Evolutionary conservation across 768 basidiomycete species (phyloP), one percentile per base, ranked within the genome.

Genomic region (Tulasnella sp.): DNA sequence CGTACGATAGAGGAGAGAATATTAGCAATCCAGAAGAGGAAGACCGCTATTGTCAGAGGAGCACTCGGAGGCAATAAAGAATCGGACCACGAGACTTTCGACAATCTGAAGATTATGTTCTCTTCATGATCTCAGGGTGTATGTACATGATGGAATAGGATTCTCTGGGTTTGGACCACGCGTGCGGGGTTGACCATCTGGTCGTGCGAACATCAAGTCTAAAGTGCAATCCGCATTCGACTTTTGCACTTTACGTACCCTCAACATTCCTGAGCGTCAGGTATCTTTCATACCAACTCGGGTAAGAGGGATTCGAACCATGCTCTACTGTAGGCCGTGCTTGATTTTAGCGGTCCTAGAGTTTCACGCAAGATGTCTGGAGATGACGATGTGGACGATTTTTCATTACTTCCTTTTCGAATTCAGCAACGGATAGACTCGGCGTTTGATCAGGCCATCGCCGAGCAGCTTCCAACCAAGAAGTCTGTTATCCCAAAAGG

Each of bases 1-100:
- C 73, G 83, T 54, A 89, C 86, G 0, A 84, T 90, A 56, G 87
- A 90, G 66, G 80, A 80, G 0, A 79, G 84, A 14, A 87, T 91
- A 61, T 67, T 88, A 4, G 74, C 81, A 62, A 88, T 93, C 19
- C 91, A 93, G 67, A 81, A 83, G 64, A 73, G 87, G 35, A 94
- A 93, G 71, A 88, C 81, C 0, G 86, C 86, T 2, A 86, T 94
- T 46, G 77, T 92, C 19, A 85, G 82, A 62, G 86, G 86, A 65
- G 88, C 89, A 1, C 86, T 92, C 65, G 77, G 80, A 23, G 81
- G 81, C 45, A 77, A 63, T 46, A 58, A 49, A 21, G 72, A 71
- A 49, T 68, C 72, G 19, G 69, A 67, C 1, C 75, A 74, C 49
- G 66, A 73, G 3, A 81, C 84, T 61, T 75, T 90, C 5, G 81